Evolutionary conservation across 139 green algal genomes (phyloP).

Genomic region (Haematococcus sp.): DNA sequence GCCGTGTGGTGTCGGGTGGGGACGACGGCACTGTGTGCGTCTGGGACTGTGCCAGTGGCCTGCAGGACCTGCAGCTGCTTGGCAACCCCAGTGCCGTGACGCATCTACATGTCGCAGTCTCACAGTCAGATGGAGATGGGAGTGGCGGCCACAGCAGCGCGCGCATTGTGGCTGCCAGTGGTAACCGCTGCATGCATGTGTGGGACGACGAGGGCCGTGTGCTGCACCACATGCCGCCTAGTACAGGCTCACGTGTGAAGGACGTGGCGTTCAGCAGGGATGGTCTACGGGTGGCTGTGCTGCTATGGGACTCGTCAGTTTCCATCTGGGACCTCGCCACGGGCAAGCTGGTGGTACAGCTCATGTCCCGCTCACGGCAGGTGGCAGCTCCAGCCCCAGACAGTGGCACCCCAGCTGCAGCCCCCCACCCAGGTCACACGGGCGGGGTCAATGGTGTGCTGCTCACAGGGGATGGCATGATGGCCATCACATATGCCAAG

Average conservation of each 20-base stretch:
- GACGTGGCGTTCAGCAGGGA: slow-evolving; percentile 48
- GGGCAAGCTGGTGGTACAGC: slow-evolving; percentile 26
- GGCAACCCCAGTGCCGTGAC: not conserved
- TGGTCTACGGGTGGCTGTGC: slow-evolving; percentile 14
- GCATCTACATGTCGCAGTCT: not conserved
- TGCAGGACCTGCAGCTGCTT: not conserved
- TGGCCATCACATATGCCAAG: slow-evolving; percentile 54
- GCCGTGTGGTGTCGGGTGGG: slow-evolving; percentile 20
- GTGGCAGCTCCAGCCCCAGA: not conserved
- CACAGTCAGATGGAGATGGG: too few species aligned
- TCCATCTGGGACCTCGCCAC: slow-evolving; percentile 62
- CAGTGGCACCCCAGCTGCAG: not conserved
- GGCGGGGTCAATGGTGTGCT: slow-evolving; percentile 61
- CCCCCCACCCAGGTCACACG: slow-evolving; percentile 25
- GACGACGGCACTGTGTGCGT: slow-evolving; percentile 31
- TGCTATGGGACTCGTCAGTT: slow-evolving; percentile 61
- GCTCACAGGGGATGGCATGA: slow-evolving; percentile 38
- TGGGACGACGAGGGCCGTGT: not conserved
- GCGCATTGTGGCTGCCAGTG: not conserved
- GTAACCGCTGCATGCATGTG: not conserved
- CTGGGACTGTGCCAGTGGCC: slow-evolving; percentile 20
- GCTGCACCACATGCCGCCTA: slow-evolving; percentile 21
- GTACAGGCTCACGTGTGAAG: slow-evolving; percentile 52
- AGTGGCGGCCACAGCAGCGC: too few species aligned
- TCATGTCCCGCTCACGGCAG: slow-evolving; percentile 47